phyloP scores from a whole-genome alignment of 306 rosid species.

The Ammopiptanthus mongolicus region DNA sequence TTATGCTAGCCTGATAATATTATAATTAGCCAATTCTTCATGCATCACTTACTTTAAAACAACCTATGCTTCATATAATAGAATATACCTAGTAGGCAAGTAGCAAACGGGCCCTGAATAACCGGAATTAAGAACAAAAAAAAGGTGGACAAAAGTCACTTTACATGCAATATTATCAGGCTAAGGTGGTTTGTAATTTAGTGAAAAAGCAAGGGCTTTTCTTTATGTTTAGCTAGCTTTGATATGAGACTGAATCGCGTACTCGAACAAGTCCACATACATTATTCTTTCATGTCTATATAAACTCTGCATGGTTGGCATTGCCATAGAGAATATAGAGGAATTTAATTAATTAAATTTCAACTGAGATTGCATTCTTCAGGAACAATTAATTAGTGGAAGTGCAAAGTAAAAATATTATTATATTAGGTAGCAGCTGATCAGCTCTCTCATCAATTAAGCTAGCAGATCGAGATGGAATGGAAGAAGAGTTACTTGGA shows the following conservation, averaged over 20 bases:
- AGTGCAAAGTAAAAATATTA: not conserved
- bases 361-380: not conserved
- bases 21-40: not conserved
- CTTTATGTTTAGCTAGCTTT: not conserved
- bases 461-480: slow-evolving; percentile 45
- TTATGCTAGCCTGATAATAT: too few relatives aligned
- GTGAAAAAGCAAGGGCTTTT: slow-evolving; percentile 30
- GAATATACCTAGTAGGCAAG: not conserved
- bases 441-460: not conserved
- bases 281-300: slow-evolving; percentile 29
- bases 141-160: not conserved
- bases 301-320: slow-evolving; percentile 22
- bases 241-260: slow-evolving; percentile 21
- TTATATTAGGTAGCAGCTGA: not conserved
- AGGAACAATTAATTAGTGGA: not conserved
- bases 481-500: slow-evolving; percentile 92
- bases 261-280: slow-evolving; percentile 47
- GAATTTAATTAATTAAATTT: slow-evolving; percentile 5
- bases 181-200: slow-evolving; percentile 27
- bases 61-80: not conserved
- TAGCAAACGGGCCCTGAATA: not conserved
- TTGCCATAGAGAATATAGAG: not conserved
- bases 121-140: not conserved
- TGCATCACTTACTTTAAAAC: not conserved
- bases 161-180: not conserved